Evolutionary conservation across 352 stramenopile genomes (phyloP).

Genomic region (Pythium chondricola): DNA sequence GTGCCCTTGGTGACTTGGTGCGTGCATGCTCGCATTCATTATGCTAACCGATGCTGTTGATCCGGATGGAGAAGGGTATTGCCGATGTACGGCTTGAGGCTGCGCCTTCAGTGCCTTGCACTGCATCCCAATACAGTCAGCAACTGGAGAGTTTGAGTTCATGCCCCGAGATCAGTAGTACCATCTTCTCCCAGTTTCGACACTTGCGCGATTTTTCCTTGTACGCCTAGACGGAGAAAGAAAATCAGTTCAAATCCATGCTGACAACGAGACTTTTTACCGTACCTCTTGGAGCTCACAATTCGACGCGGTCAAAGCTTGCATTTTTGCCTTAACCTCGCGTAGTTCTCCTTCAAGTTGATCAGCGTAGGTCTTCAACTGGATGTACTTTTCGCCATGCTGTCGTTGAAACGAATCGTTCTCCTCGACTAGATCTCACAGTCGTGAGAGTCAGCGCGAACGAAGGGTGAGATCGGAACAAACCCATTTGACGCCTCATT

Average conservation of each 20-base stretch:
- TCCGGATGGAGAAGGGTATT: conserved; percentile 53
- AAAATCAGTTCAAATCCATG: neutral
- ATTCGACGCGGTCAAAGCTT: conserved; percentile 60
- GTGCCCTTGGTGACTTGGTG: no score
- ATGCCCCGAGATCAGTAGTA: no score
- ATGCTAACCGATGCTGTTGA: conserved; percentile 33
- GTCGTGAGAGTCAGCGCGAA: no score
- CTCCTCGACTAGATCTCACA: conserved; percentile 82
- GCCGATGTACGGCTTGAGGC: conserved; percentile 20
- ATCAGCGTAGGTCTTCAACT: conserved; percentile 83
- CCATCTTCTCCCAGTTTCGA: conserved; percentile 87
- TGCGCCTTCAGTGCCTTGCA: conserved; percentile 71
- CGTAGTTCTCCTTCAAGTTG: conserved; percentile 76
- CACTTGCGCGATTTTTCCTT: conserved; percentile 85
- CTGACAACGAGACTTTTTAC: no score
- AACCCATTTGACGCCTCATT: conserved; percentile 70
- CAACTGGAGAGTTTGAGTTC: no score
- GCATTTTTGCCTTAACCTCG: conserved; percentile 78
- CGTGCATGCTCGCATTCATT: conserved; percentile 14
- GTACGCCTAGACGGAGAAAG: conserved; percentile 46
- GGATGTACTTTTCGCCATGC: conserved; percentile 82
- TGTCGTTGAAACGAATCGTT: conserved; percentile 76
- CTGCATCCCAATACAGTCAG: no score
- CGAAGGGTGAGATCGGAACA: neutral
- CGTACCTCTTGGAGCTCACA: conserved; percentile 71